phyloP scores from a whole-genome alignment of 192 early-diverging fungal genomes.

The Chytriomyces hyalinus region DNA sequence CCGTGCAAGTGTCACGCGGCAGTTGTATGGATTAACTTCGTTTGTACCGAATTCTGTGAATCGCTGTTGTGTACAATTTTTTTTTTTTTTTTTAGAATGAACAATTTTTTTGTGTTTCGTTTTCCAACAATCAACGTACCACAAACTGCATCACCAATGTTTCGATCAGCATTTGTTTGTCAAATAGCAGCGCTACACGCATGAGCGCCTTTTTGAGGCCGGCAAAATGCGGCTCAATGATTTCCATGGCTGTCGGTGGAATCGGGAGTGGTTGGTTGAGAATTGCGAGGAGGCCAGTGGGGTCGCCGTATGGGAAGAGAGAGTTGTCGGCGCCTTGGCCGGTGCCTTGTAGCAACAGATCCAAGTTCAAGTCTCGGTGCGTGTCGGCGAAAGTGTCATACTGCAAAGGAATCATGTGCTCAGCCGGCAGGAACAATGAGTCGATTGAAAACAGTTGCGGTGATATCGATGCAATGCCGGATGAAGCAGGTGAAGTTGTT shows the following conservation, averaged over 20 bases:
- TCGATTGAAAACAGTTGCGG: not conserved
- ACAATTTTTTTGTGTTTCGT: not conserved
- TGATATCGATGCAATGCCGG: not conserved
- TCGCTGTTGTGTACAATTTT: not conserved
- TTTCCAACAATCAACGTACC: not conserved
- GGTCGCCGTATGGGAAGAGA: not conserved
- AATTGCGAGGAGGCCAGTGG: not conserved
- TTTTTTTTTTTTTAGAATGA: not conserved
- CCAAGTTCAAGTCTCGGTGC: not conserved
- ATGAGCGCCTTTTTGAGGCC: not conserved
- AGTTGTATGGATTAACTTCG: slow-evolving; percentile 1
- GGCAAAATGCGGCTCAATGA: not conserved
- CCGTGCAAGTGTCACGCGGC: not conserved
- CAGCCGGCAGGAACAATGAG: not conserved
- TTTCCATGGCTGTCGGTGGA: not conserved
- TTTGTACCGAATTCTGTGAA: not conserved
- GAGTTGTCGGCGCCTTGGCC: not conserved
- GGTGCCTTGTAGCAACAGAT: no score
- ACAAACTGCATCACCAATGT: not conserved
- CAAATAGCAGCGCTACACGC: not conserved
- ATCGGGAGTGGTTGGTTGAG: not conserved
- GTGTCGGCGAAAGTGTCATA: not conserved
- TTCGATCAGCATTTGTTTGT: not conserved
- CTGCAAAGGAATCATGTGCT: not conserved
- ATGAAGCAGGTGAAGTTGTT: no score